Evolutionary conservation across 768 basidiomycete species (phyloP).

Genomic region (Kwoniella shandongensis): DNA sequence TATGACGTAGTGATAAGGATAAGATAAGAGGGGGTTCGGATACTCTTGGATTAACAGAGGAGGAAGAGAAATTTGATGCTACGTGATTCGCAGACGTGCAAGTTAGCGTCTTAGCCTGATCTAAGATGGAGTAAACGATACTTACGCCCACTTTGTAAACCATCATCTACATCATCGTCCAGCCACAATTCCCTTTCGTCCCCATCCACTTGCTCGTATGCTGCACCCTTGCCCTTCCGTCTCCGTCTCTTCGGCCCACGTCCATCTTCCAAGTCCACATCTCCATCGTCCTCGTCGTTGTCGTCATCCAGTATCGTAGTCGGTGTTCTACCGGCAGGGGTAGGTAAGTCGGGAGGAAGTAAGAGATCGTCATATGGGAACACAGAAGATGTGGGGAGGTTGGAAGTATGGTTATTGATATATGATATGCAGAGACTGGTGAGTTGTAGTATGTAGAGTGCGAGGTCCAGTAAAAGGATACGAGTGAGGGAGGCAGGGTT

Average conservation of each 20-base stretch:
- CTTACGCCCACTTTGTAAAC: too few relatives aligned
- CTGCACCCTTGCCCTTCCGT: conserved; percentile 12
- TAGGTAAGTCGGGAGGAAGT: conserved; percentile 22
- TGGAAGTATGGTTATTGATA: conserved; percentile 24
- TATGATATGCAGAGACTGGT: conserved; percentile 35
- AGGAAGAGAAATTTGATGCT: too few relatives aligned
- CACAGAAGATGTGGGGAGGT: conserved; percentile 16
- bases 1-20: conserved; percentile 32
- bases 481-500: conserved; percentile 34
- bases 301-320: not conserved
- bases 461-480: conserved; percentile 36
- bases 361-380: conserved; percentile 40
- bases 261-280: conserved; percentile 30
- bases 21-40: conserved; percentile 40
- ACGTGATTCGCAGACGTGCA: too few relatives aligned
- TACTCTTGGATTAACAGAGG: conserved; percentile 9
- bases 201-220: conserved; percentile 16
- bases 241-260: not conserved
- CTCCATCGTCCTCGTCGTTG: conserved; percentile 17
- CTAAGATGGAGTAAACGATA: too few relatives aligned
- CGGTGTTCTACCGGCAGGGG: not conserved
- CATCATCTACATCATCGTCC: conserved; percentile 26
- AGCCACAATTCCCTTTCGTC: conserved; percentile 34
- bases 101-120: too few relatives aligned
- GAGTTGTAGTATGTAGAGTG: conserved; percentile 33